A percentile compares a stretch with the other conserved stretches of the same genome.
Conservation (phyloP, 306 rosid genomes). For the Fragaria nilgerrensis region DNA sequence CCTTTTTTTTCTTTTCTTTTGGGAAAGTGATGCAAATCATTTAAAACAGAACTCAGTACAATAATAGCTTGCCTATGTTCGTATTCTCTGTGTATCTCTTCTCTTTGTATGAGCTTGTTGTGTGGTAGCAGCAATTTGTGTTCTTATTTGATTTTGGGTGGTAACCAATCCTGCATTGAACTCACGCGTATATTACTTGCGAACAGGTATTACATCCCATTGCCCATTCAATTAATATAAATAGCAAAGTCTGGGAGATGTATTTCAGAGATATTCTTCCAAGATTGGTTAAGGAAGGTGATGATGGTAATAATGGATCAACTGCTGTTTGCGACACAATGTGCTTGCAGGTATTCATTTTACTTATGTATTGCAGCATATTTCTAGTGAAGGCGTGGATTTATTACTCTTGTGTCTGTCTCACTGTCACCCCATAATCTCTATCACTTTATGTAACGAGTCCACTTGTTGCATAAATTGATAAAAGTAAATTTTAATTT, state of each 20-base stretch:
- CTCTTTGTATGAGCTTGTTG: not conserved
- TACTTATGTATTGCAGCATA: not conserved
- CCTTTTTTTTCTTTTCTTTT: no score
- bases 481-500: not conserved
- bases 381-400: conserved; percentile 7
- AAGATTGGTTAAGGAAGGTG: conserved; percentile 73
- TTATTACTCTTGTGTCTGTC: not conserved
- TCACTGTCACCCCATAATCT: not conserved
- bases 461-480: not conserved
- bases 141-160: not conserved
- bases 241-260: conserved; percentile 69
- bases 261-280: conserved; percentile 82
- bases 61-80: not conserved
- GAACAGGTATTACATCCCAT: conserved; percentile 79
- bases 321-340: conserved; percentile 81
- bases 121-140: not conserved
- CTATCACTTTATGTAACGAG: not conserved
- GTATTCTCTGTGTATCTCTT: not conserved
- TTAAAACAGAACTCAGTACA: not conserved
- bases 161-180: conserved; percentile 24
- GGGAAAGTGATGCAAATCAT: not conserved
- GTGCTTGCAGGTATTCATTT: conserved; percentile 82
- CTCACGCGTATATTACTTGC: conserved; percentile 9
- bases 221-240: conserved; percentile 75
- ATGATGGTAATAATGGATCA: conserved; percentile 87